Evolutionary conservation across 2,329 filamentous ascomycete species (phyloP).

Genomic region (Colletotrichum euphorbiae): DNA sequence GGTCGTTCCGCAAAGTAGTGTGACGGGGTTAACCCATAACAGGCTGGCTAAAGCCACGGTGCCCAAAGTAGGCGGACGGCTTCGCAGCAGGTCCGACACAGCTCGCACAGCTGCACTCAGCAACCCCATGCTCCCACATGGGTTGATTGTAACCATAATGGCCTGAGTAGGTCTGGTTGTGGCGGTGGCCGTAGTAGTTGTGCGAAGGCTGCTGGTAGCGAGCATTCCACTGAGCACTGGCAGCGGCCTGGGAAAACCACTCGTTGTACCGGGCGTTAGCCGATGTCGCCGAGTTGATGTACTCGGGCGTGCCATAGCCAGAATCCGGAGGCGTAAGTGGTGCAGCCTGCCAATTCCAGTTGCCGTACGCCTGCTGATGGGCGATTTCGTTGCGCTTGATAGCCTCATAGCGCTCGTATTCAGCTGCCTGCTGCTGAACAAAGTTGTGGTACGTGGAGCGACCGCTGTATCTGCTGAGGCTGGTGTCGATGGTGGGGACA

Average conservation of each 20-base stretch:
- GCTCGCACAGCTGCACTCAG: slow-evolving; percentile 62
- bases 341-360: slow-evolving; percentile 47
- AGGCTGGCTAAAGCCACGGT: slow-evolving; percentile 63
- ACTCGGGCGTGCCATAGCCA: slow-evolving; percentile 71
- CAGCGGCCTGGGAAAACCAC: slow-evolving; percentile 61
- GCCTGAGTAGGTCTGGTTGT: slow-evolving; percentile 51
- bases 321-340: slow-evolving; percentile 71
- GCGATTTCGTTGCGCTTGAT: slow-evolving; percentile 54
- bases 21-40: slow-evolving; percentile 63
- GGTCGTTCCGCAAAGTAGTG: neutral
- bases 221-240: slow-evolving; percentile 55
- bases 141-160: slow-evolving; percentile 59
- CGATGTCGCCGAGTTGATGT: slow-evolving; percentile 65
- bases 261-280: slow-evolving; percentile 68
- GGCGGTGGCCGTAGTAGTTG: slow-evolving; percentile 54
- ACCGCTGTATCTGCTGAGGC: slow-evolving; percentile 47
- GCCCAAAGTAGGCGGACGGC: slow-evolving; percentile 60
- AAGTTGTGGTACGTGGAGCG: slow-evolving; percentile 58
- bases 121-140: slow-evolving; percentile 63
- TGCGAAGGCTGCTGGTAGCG: slow-evolving; percentile 58
- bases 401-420: slow-evolving; percentile 62
- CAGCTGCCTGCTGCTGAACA: slow-evolving; percentile 66
- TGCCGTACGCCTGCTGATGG: slow-evolving; percentile 54
- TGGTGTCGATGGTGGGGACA: slow-evolving; percentile 51
- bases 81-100: slow-evolving; percentile 59